A percentile compares a stretch with the other conserved stretches of the same genome.
phyloP scores from a whole-genome alignment of 176 grass and related monocot genomes.

The Bolboschoenus planiculmis region DNA sequence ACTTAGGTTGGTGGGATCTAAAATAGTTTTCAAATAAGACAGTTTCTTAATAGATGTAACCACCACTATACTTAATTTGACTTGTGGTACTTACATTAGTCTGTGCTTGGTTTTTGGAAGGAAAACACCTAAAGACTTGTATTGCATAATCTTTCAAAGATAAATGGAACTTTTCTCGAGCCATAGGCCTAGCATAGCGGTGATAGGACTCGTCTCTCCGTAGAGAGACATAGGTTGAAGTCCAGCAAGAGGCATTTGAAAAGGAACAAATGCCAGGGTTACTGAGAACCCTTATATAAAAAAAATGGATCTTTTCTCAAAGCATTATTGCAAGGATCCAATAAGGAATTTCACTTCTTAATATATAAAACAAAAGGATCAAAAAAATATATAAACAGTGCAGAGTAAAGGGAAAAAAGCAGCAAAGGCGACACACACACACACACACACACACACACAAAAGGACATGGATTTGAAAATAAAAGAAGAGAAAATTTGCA shows the following conservation, averaged over 20 bases:
- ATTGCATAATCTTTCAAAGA: background rate
- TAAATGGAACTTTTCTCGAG: too few species aligned
- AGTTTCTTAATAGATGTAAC: slow-evolving; percentile 9
- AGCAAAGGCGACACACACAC: background rate
- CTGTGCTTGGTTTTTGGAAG: background rate
- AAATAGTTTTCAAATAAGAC: background rate
- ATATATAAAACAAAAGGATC: background rate
- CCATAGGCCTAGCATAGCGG: too few species aligned
- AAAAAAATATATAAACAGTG: too few species aligned
- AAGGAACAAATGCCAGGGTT: too few species aligned
- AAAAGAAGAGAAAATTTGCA: background rate
- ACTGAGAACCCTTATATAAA: too few species aligned
- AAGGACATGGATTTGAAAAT: background rate
- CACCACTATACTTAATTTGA: background rate
- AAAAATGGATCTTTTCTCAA: background rate
- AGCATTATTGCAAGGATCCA: background rate
- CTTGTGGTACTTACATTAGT: background rate
- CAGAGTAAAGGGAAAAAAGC: background rate
- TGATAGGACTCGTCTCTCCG: too few species aligned
- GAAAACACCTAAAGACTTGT: background rate
- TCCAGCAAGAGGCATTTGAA: too few species aligned
- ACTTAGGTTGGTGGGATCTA: slow-evolving; percentile 6
- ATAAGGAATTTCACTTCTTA: background rate
- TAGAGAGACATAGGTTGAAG: too few species aligned
- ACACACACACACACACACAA: background rate